Percentiles rank a stretch among this genome's conserved stretches.
Evolutionary conservation across 768 basidiomycete genomes (phyloP).

Genomic region (Gymnopilus junonius): DNA sequence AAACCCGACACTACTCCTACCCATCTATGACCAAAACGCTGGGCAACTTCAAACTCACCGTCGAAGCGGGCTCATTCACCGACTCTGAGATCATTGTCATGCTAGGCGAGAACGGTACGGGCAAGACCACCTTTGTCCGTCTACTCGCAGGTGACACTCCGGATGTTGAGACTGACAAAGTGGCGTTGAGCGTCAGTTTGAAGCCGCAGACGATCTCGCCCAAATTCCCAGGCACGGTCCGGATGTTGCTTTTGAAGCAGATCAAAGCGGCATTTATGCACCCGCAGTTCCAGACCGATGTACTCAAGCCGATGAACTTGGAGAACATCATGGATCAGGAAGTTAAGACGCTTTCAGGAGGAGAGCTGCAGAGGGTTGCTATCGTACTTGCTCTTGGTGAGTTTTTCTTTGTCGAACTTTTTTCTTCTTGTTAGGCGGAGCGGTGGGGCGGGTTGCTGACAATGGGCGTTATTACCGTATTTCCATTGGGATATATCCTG

Average conservation of each 20-base stretch:
- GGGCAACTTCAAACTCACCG: conserved; percentile 93
- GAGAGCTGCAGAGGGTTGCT: conserved; percentile 97
- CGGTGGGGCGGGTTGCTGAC: neutral
- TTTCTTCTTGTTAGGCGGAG: neutral
- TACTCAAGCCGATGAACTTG: conserved; percentile 95
- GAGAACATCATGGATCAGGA: conserved; percentile 97
- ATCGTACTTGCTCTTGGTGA: conserved; percentile 90
- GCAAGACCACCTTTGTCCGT: conserved; percentile 98
- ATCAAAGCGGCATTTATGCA: conserved; percentile 98
- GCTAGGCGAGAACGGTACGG: conserved; percentile 98
- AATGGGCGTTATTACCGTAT: neutral
- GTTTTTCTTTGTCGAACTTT: conserved; percentile 11
- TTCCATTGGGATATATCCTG: conserved; percentile 3
- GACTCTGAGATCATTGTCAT: conserved; percentile 99
- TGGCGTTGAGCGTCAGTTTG: conserved; percentile 85
- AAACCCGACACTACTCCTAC: conserved; percentile 89
- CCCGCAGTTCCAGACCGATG: conserved; percentile 99
- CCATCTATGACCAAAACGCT: conserved; percentile 97
- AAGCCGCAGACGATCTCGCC: conserved; percentile 99
- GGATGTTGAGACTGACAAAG: conserved; percentile 82
- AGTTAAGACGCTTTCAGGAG: conserved; percentile 97
- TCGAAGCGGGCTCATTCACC: conserved; percentile 90
- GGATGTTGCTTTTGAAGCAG: conserved; percentile 91
- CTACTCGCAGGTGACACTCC: conserved; percentile 93
- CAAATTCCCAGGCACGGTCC: conserved; percentile 96